Evolutionary conservation across 495 filamentous ascomycete genomes (phyloP), one percentile per base, ranked within the genome.

Genomic region (Thozetella sp.): DNA sequence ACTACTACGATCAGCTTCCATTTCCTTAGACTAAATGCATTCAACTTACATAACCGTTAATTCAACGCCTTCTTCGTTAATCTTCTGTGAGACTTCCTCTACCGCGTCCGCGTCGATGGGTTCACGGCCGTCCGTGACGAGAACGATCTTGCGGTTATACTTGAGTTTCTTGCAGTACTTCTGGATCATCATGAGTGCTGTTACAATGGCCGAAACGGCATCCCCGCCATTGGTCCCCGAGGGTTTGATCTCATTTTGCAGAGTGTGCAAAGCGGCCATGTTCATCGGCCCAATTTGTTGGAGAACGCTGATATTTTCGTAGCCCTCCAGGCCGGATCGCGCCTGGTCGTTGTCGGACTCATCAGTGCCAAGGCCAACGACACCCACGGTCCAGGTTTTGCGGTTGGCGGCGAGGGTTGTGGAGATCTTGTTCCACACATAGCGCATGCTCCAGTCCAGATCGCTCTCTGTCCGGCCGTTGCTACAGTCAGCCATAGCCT

Each of bases 351-450:
- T 92, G 34, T 82, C 63, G 0, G 94, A 94, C 20, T 81, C 88
- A 72, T 96, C 87, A 53, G 93, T 94, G 25, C 90, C 83, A 22
- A 97, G 76, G 11, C 91, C 95, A 56, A 99, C 70, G 12, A 97
- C 91, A 10, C 92, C 93, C 22, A 94, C 67, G 4, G 80, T 85
- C 60, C 88, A 86, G 4, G 90, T 96, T 71, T 96, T 97, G 51
- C 94, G 87, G 25, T 86, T 89, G 23, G 90, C 91, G 15, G 88
- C 82, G 58, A 99, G 87, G 11, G 91, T 96, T 22, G 83, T 86
- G 0, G 91, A 91, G 64, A 98, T 96, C 65, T 88, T 93, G 72
- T 97, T 95, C 95, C 95, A 99, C 52, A 99, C 86, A 80, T 97
- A 99, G 56, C 85, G 85, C 90, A 98, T 89, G 20, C 87, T 83